Evolutionary conservation across 1,284 basidiomycete species (phyloP), one percentile per base, ranked within the genome.

Genomic region (Prillingera fragicola): DNA sequence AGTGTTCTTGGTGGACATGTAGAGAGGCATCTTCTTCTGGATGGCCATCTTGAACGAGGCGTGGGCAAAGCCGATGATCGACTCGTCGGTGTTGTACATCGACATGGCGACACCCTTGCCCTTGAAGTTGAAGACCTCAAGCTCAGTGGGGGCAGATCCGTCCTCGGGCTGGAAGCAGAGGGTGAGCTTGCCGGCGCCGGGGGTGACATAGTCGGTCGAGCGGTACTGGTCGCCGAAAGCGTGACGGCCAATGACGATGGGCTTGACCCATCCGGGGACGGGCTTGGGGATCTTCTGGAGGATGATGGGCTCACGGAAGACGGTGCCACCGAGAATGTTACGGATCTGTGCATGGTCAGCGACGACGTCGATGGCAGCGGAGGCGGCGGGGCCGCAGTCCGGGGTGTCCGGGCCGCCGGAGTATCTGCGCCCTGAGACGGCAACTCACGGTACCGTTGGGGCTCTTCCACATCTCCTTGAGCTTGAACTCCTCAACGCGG

Each of bases 21-120:
- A 95, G 80, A 80, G 59, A 37, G 89, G 85, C 79, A 96, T 84
- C 74, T 90, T 88, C 82, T 97, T 97, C 33, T 80, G 71, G 46
- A 97, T 71, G n/a, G 90, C 94, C 87, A 97, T 94, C 77, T 96
- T 96, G 80, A 98, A 97, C 31, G 87, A 91, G 8, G 92, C 80
- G 74, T 97, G 92, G 3, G 94, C 94, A 65, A 98, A 98, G 22
- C 94, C 94, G 28, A 75, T 77, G 63, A 98, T 97, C 3, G 87
- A 91, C 62, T 92, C 87, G 57, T 92, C 87, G 14, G 89, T 94
- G 75, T 94, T 95, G 75, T 94, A 95, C 89, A 92, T 92, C 59
- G 81, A 78, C 79, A 91, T 79, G 10, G 89, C 90, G 32, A 94
- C 86, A 61, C 91, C 91, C 45, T 78, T 79, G 24, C 82, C 85